phyloP scores from a whole-genome alignment of 805 yeast genomes.

The Debaryomyces maramus region DNA sequence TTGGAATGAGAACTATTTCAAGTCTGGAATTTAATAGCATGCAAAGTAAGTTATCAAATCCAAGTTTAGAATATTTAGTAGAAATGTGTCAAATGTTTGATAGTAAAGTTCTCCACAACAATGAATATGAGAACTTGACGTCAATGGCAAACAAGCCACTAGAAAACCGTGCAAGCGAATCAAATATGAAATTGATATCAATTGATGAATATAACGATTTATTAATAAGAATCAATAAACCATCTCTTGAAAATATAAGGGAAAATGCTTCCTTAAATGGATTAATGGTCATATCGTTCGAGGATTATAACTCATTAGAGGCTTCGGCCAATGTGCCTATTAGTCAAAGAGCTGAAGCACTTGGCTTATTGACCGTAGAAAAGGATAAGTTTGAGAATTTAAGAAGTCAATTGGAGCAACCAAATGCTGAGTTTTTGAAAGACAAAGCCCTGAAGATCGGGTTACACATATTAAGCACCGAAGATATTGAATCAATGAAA shows the following conservation, averaged over 20 bases:
- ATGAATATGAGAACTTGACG: slow-evolving; percentile 3
- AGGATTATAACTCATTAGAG: slow-evolving; percentile 21
- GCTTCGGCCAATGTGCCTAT: slow-evolving; percentile 12
- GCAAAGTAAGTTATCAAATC: slow-evolving; percentile 12
- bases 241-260: slow-evolving; percentile 26
- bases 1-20: slow-evolving; percentile 14
- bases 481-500: slow-evolving; percentile 13
- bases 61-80: slow-evolving; percentile 14
- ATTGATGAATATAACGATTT: slow-evolving; percentile 31
- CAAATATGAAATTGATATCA: slow-evolving; percentile 18
- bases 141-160: slow-evolving; percentile 14
- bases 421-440: slow-evolving; percentile 14
- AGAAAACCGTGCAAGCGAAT: slow-evolving; percentile 14
- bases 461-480: slow-evolving; percentile 8
- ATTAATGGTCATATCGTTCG: slow-evolving; percentile 24
- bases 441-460: slow-evolving; percentile 4
- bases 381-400: slow-evolving; percentile 17
- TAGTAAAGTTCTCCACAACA: slow-evolving; percentile 4
- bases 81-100: slow-evolving; percentile 9
- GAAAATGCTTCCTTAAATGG: slow-evolving; percentile 29
- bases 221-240: slow-evolving; percentile 27
- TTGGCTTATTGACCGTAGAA: slow-evolving; percentile 16
- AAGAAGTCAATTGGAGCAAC: slow-evolving; percentile 17
- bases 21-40: slow-evolving; percentile 7
- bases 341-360: slow-evolving; percentile 15